Evolutionary conservation across 148 eudicot genomes (phyloP).

Genomic region (Cornus suecica): DNA sequence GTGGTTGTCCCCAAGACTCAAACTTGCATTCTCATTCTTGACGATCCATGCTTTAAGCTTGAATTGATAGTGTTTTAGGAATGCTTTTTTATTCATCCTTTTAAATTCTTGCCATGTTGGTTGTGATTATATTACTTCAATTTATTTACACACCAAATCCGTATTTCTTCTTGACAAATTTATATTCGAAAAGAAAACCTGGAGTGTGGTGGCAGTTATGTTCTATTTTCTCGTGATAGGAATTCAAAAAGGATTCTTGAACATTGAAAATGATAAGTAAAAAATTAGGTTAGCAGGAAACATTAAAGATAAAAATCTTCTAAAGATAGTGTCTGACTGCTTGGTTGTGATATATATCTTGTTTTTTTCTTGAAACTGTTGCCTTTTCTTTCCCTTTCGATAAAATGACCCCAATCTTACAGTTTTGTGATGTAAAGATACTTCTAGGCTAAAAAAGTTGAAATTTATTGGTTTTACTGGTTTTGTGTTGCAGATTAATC

Average conservation of each 20-base stretch:
- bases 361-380: not conserved
- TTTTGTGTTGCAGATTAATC: constrained; percentile 59
- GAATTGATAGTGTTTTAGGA: not conserved
- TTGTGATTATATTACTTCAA: not conserved
- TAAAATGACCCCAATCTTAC: not conserved
- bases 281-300: not conserved
- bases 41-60: no score
- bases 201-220: not conserved
- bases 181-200: not conserved
- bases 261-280: not conserved
- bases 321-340: not conserved
- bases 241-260: not conserved
- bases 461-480: constrained; percentile 11
- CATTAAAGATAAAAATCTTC: not conserved
- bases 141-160: not conserved
- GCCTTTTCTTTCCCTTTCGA: not conserved
- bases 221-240: not conserved
- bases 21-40: no score
- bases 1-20: no score
- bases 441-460: not conserved
- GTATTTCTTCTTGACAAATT: not conserved
- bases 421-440: not conserved
- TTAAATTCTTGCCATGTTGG: not conserved
- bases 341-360: not conserved
- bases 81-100: not conserved